Evolutionary conservation across 345 rosid genomes (phyloP), one percentile per base, ranked within the genome.

Genomic region (Jatropha curcas): DNA sequence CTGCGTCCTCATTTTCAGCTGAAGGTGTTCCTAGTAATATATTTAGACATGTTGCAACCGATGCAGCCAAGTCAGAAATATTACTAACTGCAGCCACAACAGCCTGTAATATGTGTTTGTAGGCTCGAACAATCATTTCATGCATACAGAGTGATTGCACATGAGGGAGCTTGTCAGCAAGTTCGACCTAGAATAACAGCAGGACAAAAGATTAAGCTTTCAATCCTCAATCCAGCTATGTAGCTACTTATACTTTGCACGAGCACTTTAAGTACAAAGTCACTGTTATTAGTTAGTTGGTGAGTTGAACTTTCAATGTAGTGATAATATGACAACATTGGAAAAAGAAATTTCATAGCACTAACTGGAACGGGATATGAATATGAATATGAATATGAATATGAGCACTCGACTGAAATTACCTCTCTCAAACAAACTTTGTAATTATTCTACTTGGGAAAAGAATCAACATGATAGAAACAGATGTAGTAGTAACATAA

Each of bases 91-190:
- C 71, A 53, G 82, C 75, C 7, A 79, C 76, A 39, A 70, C 82
- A 65, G 79, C 82, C 28, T 79, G 82, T 53, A 79, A 75, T 71
- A 79, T 66, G 73, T 79, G 79, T 60, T 79, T 74, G 76, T 57
- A 74, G 73, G 76, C 79, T 57, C 82, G 75, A 27, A 79, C 76
- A 48, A 79, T 79, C 82, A 79, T 79, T 74, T 79, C 79, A 67
- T 79, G 82, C 13, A 74, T 60, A 46, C 82, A 79, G 43, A 79
- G 82, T n/a, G 82, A 74, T 74, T 74, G 82, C 45, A 79, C 82
- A 30, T 79, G 82, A 57, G 82, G 82, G 7, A 79, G 79, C 58
- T 74, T 74, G 70, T 74, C 82, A 0, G 82, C 79, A 60, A 79
- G 77, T 52, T 79, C 82, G 60, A 79, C 82, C 82, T 79, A 70